Conservation (phyloP, 73 alveolate species). For the Tetrahymena malaccensis region DNA sequence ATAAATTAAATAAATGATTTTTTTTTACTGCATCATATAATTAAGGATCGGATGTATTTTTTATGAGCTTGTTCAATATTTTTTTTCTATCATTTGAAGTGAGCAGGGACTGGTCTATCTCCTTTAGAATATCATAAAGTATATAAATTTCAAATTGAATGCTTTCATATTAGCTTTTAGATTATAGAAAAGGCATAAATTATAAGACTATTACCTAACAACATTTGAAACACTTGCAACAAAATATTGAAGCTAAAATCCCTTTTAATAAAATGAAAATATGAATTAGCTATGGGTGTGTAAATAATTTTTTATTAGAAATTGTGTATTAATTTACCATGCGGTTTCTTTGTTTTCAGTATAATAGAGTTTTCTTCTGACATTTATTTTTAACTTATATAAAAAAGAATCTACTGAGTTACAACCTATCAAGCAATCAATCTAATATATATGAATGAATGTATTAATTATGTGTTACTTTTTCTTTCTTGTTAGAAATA, state of each 20-base stretch:
- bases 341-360: background rate
- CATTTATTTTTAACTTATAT: background rate
- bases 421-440: background rate
- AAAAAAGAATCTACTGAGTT: background rate
- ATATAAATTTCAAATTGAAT: background rate
- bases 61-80: background rate
- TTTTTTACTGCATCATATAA: background rate
- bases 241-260: background rate
- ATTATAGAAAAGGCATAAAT: background rate
- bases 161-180: background rate
- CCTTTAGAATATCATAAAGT: background rate
- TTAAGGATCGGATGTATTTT: background rate
- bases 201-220: background rate
- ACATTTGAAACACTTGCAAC: background rate
- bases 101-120: background rate
- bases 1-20: no score
- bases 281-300: background rate
- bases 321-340: background rate
- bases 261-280: background rate
- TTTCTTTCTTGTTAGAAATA: background rate
- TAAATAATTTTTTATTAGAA: background rate
- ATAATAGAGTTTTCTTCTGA: background rate
- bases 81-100: background rate
- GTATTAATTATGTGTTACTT: background rate
- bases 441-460: no score